Evolutionary conservation across 106 monocot genomes (phyloP).

Genomic region (Narthecium ossifragum): DNA sequence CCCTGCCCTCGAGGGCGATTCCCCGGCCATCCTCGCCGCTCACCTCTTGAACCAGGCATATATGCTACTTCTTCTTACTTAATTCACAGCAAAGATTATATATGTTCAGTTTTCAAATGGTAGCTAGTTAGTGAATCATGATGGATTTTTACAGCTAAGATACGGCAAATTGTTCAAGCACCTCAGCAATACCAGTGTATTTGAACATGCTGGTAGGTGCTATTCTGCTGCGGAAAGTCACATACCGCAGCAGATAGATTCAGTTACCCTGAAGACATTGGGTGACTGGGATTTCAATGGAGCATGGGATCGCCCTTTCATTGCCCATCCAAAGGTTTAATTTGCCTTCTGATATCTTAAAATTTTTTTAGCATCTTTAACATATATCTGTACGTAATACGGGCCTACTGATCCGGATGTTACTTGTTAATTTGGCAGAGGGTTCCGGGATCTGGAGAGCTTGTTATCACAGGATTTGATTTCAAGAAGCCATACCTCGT

Average conservation of each 20-base stretch:
- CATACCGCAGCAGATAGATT: constrained; percentile 33
- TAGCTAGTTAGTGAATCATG: no score
- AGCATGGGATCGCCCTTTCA: constrained; percentile 52
- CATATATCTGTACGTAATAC: background rate
- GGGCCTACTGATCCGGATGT: background rate
- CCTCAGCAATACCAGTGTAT: constrained; percentile 45
- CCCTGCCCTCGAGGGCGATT: constrained; percentile 38
- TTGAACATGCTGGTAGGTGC: constrained; percentile 36
- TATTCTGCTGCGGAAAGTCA: constrained; percentile 32
- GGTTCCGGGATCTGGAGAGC: constrained; percentile 49
- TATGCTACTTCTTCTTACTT: background rate
- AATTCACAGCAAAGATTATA: no score
- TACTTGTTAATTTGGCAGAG: constrained; percentile 12
- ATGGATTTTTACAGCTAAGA: constrained; percentile 31
- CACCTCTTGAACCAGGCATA: constrained; percentile 30
- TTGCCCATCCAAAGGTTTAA: constrained; percentile 43
- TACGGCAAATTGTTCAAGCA: constrained; percentile 37
- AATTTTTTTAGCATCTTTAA: no score
- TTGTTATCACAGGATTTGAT: constrained; percentile 37
- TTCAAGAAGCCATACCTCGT: constrained; percentile 41
- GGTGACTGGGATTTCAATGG: constrained; percentile 30
- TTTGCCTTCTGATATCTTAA: background rate
- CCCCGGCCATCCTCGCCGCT: constrained; percentile 37
- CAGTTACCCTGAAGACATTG: constrained; percentile 20
- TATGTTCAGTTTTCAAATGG: no score